Evolutionary conservation across 257 asterid genomes (phyloP), one percentile per base, ranked within the genome.

Genomic region (Solanum neorickii): DNA sequence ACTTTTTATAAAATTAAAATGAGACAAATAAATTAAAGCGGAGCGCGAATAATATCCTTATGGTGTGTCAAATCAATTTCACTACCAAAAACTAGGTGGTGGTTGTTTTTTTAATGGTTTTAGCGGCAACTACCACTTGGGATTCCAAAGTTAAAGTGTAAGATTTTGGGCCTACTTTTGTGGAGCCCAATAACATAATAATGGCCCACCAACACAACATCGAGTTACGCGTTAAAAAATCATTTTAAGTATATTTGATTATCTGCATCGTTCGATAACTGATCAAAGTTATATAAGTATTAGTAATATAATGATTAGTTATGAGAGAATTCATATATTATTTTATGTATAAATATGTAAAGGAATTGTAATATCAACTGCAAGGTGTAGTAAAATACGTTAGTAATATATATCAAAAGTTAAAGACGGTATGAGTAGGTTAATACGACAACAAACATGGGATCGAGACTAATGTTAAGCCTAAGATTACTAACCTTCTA

Each of bases 181-280:
- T 66, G 74, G 37, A 66, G 27, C 74, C 37, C 74, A 66, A 56
- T 56, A 56, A 56, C n/a, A 56, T 56, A 56, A 56, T 56, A 56
- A 18, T 56, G 60, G 33, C 41, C 75, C 76, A 69, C 41, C n/a
- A 7, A 69, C 76, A 69, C 23, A 7, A 33, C 76, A 31, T 66
- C 8, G 73, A 66, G 37, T 13, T 66, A 27, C 10, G 74, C 7
- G 37, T 66, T 12, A 12, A 12, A 31, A 13, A 66, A 66, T 12
- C 20, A 13, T 65, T 66, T 66, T 27, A 0, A 31, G 6, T 9
- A 16, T 20, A 33, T 66, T 25, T 66, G 37, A 35, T 35, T 15
- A 56, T 18, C 0, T 0, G 0, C 2, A 2, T 56, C 0, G 1
- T 7, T 18, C 4, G 65, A 9, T 56, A 56, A 11, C 3, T 52